Conservation (phyloP, 106 monocot genomes). For the Dendrobium chrysotoxum region DNA sequence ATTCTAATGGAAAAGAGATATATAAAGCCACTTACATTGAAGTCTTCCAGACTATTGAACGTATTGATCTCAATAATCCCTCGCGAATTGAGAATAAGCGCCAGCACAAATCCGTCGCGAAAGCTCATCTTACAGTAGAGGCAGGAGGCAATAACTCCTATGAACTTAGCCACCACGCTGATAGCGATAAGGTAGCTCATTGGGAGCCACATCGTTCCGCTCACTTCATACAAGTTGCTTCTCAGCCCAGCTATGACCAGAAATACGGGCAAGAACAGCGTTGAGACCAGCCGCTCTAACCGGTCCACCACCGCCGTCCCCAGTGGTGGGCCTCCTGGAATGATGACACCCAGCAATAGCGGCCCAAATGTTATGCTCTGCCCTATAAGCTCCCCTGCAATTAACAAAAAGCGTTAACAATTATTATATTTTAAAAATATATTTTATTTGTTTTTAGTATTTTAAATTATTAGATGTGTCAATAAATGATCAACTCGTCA, state of each 20-base stretch:
- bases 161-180: slow-evolving; percentile 23
- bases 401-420: too few species aligned
- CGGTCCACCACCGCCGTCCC: slow-evolving; percentile 22
- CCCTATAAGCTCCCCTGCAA: slow-evolving; percentile 24
- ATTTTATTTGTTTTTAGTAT: too few species aligned
- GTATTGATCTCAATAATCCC: slow-evolving; percentile 47
- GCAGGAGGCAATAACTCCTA: slow-evolving; percentile 21
- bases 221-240: background rate
- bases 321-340: slow-evolving; percentile 34
- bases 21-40: slow-evolving; percentile 13
- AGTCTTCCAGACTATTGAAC: slow-evolving; percentile 23
- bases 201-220: background rate
- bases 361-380: slow-evolving; percentile 9
- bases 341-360: slow-evolving; percentile 20
- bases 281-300: slow-evolving; percentile 2
- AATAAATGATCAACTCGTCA: too few species aligned
- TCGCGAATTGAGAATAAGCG: slow-evolving; percentile 37
- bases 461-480: too few species aligned
- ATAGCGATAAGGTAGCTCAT: background rate
- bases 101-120: slow-evolving; percentile 33
- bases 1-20: too few species aligned
- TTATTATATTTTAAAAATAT: too few species aligned
- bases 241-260: slow-evolving; percentile 10
- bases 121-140: slow-evolving; percentile 28
- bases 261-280: slow-evolving; percentile 22